A percentile compares a stretch with the other conserved stretches of the same genome.
phyloP scores from a whole-genome alignment of 768 basidiomycete species.

The Russula brevipes region DNA sequence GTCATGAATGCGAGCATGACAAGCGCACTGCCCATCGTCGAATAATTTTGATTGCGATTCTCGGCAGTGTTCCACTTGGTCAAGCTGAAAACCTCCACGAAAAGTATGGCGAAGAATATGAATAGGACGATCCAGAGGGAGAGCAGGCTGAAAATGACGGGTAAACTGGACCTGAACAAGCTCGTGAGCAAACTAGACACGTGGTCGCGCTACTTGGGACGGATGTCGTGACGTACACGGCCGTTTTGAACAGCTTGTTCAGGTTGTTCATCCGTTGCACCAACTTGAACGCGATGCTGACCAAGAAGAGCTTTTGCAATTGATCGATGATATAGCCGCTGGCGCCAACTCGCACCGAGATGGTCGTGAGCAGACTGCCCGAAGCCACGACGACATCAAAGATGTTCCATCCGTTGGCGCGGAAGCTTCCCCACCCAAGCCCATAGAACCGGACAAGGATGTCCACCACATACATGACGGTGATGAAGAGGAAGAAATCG shows the following conservation, averaged over 20 bases:
- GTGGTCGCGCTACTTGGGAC: not conserved
- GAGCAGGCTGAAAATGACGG: constrained; percentile 78
- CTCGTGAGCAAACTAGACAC: not conserved
- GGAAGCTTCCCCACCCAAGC: constrained; percentile 78
- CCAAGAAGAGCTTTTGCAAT: constrained; percentile 86
- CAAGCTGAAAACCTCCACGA: constrained; percentile 85
- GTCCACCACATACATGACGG: constrained; percentile 70
- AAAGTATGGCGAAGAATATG: constrained; percentile 85
- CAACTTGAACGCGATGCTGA: constrained; percentile 89
- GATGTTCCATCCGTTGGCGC: constrained; percentile 90
- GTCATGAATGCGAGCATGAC: constrained; percentile 92
- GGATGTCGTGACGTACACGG: constrained; percentile 56
- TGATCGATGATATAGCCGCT: constrained; percentile 53
- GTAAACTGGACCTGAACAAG: constrained; percentile 65
- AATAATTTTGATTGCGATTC: constrained; percentile 68
- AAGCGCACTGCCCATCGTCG: constrained; percentile 68
- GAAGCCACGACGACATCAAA: constrained; percentile 79
- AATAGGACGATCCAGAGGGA: constrained; percentile 87
- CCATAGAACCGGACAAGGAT: constrained; percentile 74
- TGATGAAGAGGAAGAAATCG: constrained; percentile 68
- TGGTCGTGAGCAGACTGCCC: constrained; percentile 80
- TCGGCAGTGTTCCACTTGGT: constrained; percentile 79
- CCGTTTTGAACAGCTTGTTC: constrained; percentile 96
- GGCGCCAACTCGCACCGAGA: constrained; percentile 56
- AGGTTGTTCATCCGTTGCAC: constrained; percentile 82